A percentile compares a stretch with the other conserved stretches of the same genome.
Evolutionary conservation across 2,329 filamentous ascomycete species (phyloP).

Genomic region (Fusarium neocosmosporiellum): DNA sequence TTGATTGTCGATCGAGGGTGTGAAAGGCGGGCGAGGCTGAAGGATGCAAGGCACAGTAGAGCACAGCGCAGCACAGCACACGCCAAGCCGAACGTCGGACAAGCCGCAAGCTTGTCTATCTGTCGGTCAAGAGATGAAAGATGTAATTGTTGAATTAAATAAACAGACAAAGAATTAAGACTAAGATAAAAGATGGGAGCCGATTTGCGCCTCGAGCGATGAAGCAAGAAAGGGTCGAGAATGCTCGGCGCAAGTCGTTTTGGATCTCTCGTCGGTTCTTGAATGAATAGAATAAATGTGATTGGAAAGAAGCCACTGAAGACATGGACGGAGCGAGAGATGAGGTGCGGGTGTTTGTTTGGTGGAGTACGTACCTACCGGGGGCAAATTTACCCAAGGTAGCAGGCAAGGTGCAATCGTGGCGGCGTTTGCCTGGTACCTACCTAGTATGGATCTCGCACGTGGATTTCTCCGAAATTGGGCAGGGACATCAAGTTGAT

Average conservation of each 20-base stretch:
- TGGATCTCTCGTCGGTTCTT: neutral
- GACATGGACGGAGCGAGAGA: slow-evolving; percentile 29
- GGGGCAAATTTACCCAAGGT: slow-evolving; percentile 21
- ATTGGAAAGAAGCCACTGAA: slow-evolving; percentile 32
- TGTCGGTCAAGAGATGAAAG: neutral
- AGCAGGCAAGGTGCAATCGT: slow-evolving; percentile 17
- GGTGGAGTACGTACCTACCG: slow-evolving; percentile 20
- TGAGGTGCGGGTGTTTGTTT: slow-evolving; percentile 15
- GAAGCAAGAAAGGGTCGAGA: neutral
- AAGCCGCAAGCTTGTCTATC: slow-evolving; percentile 6
- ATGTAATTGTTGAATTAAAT: neutral
- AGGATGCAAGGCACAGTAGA: slow-evolving; percentile 18
- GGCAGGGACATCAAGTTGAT: neutral
- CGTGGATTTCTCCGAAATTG: no score
- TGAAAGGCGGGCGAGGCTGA: slow-evolving; percentile 26
- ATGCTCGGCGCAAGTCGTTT: neutral
- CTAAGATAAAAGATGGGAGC: neutral
- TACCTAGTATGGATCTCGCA: no score
- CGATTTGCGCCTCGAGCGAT: neutral
- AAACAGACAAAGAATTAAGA: neutral
- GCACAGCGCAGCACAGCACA: neutral
- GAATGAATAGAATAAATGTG: slow-evolving; percentile 11
- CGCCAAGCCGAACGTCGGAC: slow-evolving; percentile 29
- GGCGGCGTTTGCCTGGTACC: neutral
- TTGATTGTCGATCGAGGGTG: slow-evolving; percentile 13